Conservation (phyloP, 345 rosid species). For the Salix dunnii region DNA sequence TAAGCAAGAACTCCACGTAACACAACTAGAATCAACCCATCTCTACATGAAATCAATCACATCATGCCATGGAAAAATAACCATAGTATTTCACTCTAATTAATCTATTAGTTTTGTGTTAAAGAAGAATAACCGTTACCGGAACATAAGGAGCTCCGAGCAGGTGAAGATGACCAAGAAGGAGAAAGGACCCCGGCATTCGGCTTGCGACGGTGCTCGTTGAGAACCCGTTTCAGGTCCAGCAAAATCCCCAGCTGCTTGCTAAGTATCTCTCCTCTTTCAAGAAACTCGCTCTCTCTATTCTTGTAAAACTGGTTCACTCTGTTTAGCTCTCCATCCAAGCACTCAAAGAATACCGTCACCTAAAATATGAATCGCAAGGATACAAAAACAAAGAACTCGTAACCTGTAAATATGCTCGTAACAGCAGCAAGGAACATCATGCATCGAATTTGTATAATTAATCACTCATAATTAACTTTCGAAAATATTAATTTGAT, state of each 20-base stretch:
- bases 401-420: neutral
- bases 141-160: slow-evolving; percentile 52
- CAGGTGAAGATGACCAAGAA: slow-evolving; percentile 45
- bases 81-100: neutral
- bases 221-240: slow-evolving; percentile 55
- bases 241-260: slow-evolving; percentile 67
- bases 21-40: neutral
- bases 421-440: no score
- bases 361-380: slow-evolving; percentile 35
- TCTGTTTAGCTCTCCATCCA: slow-evolving; percentile 78
- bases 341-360: slow-evolving; percentile 54
- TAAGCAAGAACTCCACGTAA: neutral
- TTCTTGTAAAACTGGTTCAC: slow-evolving; percentile 79
- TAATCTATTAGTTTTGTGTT: neutral
- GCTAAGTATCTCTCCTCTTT: slow-evolving; percentile 67
- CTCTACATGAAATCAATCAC: neutral
- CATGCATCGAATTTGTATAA: no score
- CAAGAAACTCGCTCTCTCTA: slow-evolving; percentile 71
- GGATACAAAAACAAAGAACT: neutral
- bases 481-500: no score
- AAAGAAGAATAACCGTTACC: slow-evolving; percentile 34
- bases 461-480: no score
- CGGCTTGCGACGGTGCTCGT: slow-evolving; percentile 46
- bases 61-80: neutral
- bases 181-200: slow-evolving; percentile 30